These are phyloP conservation scores for Arabidopsis thaliana DNA, from an alignment of 345 rosid genomes.

Conservation along the genomic window TAIR10.1 NC_003070.9:24057001-24057500, in stretches of 20 bases:
- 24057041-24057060: no score
- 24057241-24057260: neutral
- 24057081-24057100: no score
- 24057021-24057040: no score
- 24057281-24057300: neutral
- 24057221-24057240: neutral
- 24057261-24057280: conserved; percentile 11
- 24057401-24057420: neutral
- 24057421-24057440: neutral
- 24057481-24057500: conserved; percentile 34
- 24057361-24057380: no score
- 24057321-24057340: conserved; percentile 2
- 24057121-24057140: no score
- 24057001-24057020: no score
- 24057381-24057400: neutral
- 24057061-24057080: no score
- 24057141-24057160: no score
- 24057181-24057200: conserved; percentile 8
- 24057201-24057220: neutral
- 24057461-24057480: conserved; percentile 12
- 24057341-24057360: no score
- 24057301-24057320: neutral
- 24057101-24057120: no score
- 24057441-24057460: no score
- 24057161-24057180: neutral